These are phyloP conservation scores for Phytopythium sindhum DNA, from an alignment of 352 stramenopile genomes.

Conservation along the genomic window DNA sequence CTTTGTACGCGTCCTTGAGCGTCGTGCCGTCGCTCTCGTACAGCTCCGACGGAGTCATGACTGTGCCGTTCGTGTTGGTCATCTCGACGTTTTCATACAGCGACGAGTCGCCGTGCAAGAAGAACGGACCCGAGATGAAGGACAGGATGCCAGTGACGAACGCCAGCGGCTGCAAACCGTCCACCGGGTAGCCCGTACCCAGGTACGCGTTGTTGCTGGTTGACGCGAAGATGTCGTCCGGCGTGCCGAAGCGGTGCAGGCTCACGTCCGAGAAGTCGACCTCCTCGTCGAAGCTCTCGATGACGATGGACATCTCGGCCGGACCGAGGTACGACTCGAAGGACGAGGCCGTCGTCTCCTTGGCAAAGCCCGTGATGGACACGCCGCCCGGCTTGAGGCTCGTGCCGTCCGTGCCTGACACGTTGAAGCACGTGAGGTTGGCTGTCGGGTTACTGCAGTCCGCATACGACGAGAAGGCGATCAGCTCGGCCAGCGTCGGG, in stretches of 20 bases:
- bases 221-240: slow-evolving; percentile 33
- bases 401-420: slow-evolving; percentile 46
- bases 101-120: slow-evolving; percentile 51
- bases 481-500: slow-evolving; percentile 57
- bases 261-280: slow-evolving; percentile 44
- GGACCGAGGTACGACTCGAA: slow-evolving; percentile 41
- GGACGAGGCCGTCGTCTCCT: slow-evolving; percentile 23
- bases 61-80: slow-evolving; percentile 47
- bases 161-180: slow-evolving; percentile 61
- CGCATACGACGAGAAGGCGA: slow-evolving; percentile 45
- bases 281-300: slow-evolving; percentile 34
- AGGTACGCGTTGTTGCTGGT: slow-evolving; percentile 22
- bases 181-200: slow-evolving; percentile 50
- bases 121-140: slow-evolving; percentile 70
- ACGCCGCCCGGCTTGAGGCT: slow-evolving; percentile 35
- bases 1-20: slow-evolving; percentile 40
- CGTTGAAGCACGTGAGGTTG: slow-evolving; percentile 57
- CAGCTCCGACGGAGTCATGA: slow-evolving; percentile 34
- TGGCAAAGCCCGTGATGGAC: slow-evolving; percentile 44
- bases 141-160: slow-evolving; percentile 68
- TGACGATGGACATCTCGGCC: slow-evolving; percentile 47
- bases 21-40: slow-evolving; percentile 39
- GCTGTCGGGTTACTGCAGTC: slow-evolving; percentile 42
- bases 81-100: slow-evolving; percentile 46
- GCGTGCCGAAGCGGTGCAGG: slow-evolving; percentile 47